phyloP scores from a whole-genome alignment of 164 flowering plant genomes.

The Hamamelis virginiana region DNA sequence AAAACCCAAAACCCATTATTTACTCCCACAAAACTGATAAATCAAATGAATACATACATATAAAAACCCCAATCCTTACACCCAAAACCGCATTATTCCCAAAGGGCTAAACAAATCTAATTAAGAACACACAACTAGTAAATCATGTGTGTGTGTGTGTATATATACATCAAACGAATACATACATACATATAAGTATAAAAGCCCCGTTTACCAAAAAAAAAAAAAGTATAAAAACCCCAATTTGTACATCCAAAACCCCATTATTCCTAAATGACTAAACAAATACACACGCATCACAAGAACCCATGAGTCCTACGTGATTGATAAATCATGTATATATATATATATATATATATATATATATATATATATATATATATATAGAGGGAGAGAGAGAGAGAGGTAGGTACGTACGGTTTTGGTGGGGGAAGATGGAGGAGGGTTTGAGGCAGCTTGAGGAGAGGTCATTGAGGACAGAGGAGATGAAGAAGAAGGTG shows the following conservation, averaged over 20 bases:
- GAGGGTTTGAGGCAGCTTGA: slow-evolving; percentile 2
- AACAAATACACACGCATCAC: too few species aligned
- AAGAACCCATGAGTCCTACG: too few species aligned
- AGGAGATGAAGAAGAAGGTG: slow-evolving; percentile 14
- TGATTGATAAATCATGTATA: too few species aligned
- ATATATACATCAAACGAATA: too few species aligned
- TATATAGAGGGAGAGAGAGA: neutral
- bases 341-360: too few species aligned
- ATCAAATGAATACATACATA: neutral
- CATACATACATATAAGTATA: too few species aligned
- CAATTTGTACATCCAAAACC: too few species aligned
- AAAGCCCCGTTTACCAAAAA: too few species aligned
- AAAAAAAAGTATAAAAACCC: too few species aligned
- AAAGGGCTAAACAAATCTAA: neutral
- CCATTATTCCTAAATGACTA: too few species aligned
- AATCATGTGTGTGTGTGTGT: too few species aligned
- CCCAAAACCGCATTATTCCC: neutral
- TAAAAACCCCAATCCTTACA: neutral
- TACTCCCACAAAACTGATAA: neutral
- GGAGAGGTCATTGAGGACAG: slow-evolving; percentile 24
- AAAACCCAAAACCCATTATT: slow-evolving; percentile 5
- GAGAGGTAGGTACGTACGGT: slow-evolving; percentile 21
- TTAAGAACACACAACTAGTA: neutral
- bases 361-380: too few species aligned
- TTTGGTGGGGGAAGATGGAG: slow-evolving; percentile 19